Percentiles rank a stretch among this genome's conserved stretches.
phyloP scores from a whole-genome alignment of 352 stramenopile genomes.

The Paralagenidium karlingii region DNA sequence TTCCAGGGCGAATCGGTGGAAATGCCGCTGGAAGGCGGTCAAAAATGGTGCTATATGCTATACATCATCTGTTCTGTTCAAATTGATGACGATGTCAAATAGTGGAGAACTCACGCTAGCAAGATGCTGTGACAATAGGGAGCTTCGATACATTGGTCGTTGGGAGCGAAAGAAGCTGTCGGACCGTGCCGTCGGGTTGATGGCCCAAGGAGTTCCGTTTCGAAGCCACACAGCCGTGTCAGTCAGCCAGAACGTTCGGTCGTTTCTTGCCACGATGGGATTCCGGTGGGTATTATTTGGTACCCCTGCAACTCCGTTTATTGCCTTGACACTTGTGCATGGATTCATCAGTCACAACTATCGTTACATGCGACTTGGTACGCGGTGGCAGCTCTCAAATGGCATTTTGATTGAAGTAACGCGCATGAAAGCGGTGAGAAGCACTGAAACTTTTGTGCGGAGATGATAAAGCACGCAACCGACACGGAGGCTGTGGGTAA shows the following conservation, averaged over 20 bases:
- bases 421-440: slow-evolving; percentile 66
- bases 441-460: not conserved
- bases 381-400: slow-evolving; percentile 71
- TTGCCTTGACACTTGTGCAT: not conserved
- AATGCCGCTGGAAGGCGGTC: slow-evolving; percentile 53
- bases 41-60: slow-evolving; percentile 47
- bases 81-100: not conserved
- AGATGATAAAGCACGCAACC: not conserved
- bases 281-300: slow-evolving; percentile 33
- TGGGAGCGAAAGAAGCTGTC: slow-evolving; percentile 83
- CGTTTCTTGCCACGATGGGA: slow-evolving; percentile 57
- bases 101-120: too few species aligned
- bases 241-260: slow-evolving; percentile 65
- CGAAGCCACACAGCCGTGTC: slow-evolving; percentile 75
- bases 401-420: slow-evolving; percentile 76
- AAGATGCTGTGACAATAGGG: slow-evolving; percentile 19
- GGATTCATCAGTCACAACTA: slow-evolving; percentile 70
- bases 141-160: slow-evolving; percentile 69
- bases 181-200: slow-evolving; percentile 41
- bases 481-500: too few species aligned
- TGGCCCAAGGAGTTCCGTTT: slow-evolving; percentile 56
- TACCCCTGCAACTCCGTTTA: not conserved
- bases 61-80: slow-evolving; percentile 1
- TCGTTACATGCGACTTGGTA: slow-evolving; percentile 72
- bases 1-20: slow-evolving; percentile 71